Percentiles rank a stretch among this genome's conserved stretches.
Evolutionary conservation across 352 stramenopile genomes (phyloP).

Genomic region (Detonula confervacea): DNA sequence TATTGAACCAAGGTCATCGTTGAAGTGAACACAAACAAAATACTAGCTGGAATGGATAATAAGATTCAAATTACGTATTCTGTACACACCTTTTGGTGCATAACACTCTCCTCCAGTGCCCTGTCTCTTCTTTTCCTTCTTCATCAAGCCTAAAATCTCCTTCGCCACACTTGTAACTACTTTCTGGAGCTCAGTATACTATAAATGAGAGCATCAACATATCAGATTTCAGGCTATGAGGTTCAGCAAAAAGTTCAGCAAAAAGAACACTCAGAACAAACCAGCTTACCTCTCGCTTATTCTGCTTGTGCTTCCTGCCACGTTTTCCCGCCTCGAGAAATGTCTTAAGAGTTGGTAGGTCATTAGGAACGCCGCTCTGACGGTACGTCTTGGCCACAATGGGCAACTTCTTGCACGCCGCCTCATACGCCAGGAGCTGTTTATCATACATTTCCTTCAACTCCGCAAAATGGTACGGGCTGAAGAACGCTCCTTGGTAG

Average conservation of each 20-base stretch:
- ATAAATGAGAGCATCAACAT: neutral
- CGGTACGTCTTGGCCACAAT: slow-evolving; percentile 31
- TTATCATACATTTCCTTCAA: slow-evolving; percentile 68
- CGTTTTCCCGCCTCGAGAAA: slow-evolving; percentile 56
- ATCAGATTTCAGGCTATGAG: neutral
- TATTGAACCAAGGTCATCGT: too few species aligned
- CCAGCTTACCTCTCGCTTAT: slow-evolving; percentile 43
- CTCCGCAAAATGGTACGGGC: slow-evolving; percentile 71
- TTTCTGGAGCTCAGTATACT: slow-evolving; percentile 54
- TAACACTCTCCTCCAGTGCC: slow-evolving; percentile 20
- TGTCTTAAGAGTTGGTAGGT: slow-evolving; percentile 71
- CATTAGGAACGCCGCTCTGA: slow-evolving; percentile 38
- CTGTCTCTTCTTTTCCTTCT: slow-evolving; percentile 41
- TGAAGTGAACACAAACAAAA: neutral
- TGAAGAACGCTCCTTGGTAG: slow-evolving; percentile 79
- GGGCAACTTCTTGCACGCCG: slow-evolving; percentile 63
- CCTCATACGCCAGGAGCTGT: slow-evolving; percentile 60
- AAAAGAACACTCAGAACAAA: neutral
- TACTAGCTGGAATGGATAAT: neutral
- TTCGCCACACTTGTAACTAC: slow-evolving; percentile 50
- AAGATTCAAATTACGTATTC: neutral
- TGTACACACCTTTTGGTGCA: slow-evolving; percentile 48
- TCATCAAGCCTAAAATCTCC: slow-evolving; percentile 49
- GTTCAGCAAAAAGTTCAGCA: too few species aligned
- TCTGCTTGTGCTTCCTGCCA: slow-evolving; percentile 38